phyloP scores from a whole-genome alignment of 192 early-diverging fungal genomes.

The Ambispora gerdemannii region DNA sequence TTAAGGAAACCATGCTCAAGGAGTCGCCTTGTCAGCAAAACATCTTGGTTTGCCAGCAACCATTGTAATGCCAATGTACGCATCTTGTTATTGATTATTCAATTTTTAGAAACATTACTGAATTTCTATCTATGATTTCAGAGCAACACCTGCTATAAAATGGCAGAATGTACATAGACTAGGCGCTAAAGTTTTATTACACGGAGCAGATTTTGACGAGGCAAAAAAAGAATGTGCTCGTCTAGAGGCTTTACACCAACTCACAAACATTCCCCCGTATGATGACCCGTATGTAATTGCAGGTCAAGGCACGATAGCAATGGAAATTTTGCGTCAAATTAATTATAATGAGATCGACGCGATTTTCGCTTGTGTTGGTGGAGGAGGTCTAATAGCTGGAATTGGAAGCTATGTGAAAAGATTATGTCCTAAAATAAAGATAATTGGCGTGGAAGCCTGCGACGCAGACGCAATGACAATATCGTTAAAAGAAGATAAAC shows the following conservation, averaged over 20 bases:
- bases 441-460: slow-evolving; percentile 88
- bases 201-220: slow-evolving; percentile 93
- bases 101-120: neutral
- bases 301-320: slow-evolving; percentile 95
- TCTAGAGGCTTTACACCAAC: slow-evolving; percentile 63
- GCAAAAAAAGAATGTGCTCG: slow-evolving; percentile 83
- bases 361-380: slow-evolving; percentile 91
- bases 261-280: slow-evolving; percentile 94
- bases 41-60: slow-evolving; percentile 88
- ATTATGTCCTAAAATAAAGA: slow-evolving; percentile 79
- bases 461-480: slow-evolving; percentile 89
- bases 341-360: slow-evolving; percentile 68
- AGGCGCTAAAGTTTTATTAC: slow-evolving; percentile 86
- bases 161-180: slow-evolving; percentile 86
- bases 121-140: neutral
- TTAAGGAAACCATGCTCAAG: slow-evolving; percentile 92
- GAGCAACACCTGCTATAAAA: slow-evolving; percentile 74
- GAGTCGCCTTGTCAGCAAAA: slow-evolving; percentile 90
- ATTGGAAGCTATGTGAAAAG: slow-evolving; percentile 92
- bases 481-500: slow-evolving; percentile 62
- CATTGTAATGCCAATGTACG: slow-evolving; percentile 92
- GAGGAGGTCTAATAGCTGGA: slow-evolving; percentile 92
- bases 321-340: slow-evolving; percentile 77
- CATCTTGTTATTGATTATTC: neutral
- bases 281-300: slow-evolving; percentile 98